These are phyloP conservation scores for Favolaschia claudopus DNA, from an alignment of 768 basidiomycete genomes.

Conservation along the genomic window DNA sequence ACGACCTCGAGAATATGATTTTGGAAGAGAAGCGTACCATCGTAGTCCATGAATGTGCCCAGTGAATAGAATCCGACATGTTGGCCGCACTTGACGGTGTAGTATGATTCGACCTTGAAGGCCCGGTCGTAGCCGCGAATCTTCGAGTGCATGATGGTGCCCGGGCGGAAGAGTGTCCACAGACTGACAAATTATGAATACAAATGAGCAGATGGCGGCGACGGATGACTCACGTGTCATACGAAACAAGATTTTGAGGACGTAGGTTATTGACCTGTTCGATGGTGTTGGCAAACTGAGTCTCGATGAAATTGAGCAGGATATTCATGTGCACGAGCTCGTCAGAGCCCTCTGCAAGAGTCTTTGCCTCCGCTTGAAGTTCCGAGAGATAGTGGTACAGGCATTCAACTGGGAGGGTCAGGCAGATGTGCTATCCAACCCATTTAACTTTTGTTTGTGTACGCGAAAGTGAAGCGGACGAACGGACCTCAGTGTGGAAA, in stretches of 20 bases:
- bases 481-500: constrained; percentile 17
- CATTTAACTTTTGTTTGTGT: not conserved
- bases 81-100: constrained; percentile 8
- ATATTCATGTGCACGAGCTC: constrained; percentile 15
- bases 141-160: constrained; percentile 19
- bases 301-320: constrained; percentile 16
- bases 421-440: constrained; percentile 7
- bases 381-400: constrained; percentile 17
- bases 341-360: constrained; percentile 10
- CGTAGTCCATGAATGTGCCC: constrained; percentile 15
- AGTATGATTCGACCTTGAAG: constrained; percentile 12
- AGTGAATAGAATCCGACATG: constrained; percentile 6
- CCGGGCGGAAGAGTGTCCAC: constrained; percentile 21
- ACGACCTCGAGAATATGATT: too few species aligned
- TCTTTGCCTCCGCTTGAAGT: constrained; percentile 10
- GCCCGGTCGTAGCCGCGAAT: constrained; percentile 22
- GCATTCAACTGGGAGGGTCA: constrained; percentile 13
- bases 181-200: not conserved
- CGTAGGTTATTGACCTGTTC: constrained; percentile 21
- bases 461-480: too few species aligned
- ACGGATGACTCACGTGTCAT: constrained; percentile 10
- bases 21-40: too few species aligned
- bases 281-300: constrained; percentile 16
- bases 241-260: constrained; percentile 14
- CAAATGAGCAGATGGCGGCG: not conserved